Evolutionary conservation across 805 yeast genomes (phyloP).

Genomic region (Pichia californica): DNA sequence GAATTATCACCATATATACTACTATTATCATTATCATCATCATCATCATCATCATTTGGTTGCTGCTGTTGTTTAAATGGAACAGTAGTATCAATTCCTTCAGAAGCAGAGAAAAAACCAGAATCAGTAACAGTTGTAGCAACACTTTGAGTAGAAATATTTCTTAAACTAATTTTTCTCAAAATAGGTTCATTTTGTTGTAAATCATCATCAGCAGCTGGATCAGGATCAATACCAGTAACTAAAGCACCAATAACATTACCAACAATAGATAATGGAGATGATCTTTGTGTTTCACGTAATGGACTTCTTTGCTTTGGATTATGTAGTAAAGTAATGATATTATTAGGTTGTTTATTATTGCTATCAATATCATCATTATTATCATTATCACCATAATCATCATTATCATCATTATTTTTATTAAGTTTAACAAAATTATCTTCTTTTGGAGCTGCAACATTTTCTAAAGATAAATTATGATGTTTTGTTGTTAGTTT

Average conservation of each 20-base stretch:
- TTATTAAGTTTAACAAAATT: constrained; percentile 18
- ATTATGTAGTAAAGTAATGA: not conserved
- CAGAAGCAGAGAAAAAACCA: constrained; percentile 26
- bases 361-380: not conserved
- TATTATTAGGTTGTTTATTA: no score
- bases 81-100: not conserved
- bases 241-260: constrained; percentile 18
- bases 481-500: constrained; percentile 19
- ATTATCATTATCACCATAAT: not conserved
- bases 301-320: not conserved
- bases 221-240: constrained; percentile 4
- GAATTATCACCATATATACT: constrained; percentile 1
- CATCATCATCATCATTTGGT: constrained; percentile 19
- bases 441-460: constrained; percentile 14
- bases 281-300: constrained; percentile 10
- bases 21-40: constrained; percentile 8
- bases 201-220: not conserved
- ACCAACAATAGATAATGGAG: constrained; percentile 19
- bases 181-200: not conserved
- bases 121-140: constrained; percentile 25
- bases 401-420: constrained; percentile 13
- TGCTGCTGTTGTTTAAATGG: no score
- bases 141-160: constrained; percentile 20
- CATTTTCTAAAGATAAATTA: constrained; percentile 13
- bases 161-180: constrained; percentile 10